Conservation (phyloP, 352 stramenopile genomes). For the Globisporangium cystogenes region DNA sequence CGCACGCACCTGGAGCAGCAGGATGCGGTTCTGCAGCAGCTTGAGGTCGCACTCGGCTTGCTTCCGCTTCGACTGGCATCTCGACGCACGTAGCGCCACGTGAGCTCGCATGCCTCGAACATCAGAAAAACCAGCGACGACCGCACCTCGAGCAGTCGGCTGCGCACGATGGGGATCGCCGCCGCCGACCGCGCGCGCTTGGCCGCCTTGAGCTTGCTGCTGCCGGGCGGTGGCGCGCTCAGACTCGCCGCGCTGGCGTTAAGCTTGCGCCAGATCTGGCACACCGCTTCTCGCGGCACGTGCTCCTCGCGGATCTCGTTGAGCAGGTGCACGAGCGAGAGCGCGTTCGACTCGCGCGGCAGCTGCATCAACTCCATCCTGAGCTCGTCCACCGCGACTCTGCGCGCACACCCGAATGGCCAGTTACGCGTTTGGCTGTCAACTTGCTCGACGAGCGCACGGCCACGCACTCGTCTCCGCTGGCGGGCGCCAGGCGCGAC, state of each 20-base stretch:
- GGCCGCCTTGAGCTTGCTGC: constrained; percentile 9
- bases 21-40: constrained; percentile 67
- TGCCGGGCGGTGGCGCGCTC: background rate
- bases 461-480: constrained; percentile 34
- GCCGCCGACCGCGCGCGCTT: constrained; percentile 35
- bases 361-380: constrained; percentile 25
- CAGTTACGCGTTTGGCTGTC: background rate
- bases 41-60: constrained; percentile 71
- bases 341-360: constrained; percentile 22
- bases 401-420: constrained; percentile 3
- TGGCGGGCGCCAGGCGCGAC: constrained; percentile 26
- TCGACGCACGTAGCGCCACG: background rate
- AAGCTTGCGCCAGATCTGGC: constrained; percentile 50
- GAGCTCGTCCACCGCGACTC: constrained; percentile 31
- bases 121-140: background rate
- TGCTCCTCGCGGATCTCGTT: constrained; percentile 42
- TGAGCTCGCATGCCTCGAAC: background rate
- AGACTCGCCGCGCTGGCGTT: background rate
- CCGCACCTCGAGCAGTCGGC: constrained; percentile 38
- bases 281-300: constrained; percentile 40
- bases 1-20: constrained; percentile 43
- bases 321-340: constrained; percentile 42
- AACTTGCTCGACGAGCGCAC: background rate
- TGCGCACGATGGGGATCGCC: constrained; percentile 44
- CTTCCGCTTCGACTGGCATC: constrained; percentile 50